These are phyloP conservation scores for Trichoderma endophyticum DNA, from an alignment of 2,329 filamentous ascomycete genomes.

Conservation along the genomic window DNA sequence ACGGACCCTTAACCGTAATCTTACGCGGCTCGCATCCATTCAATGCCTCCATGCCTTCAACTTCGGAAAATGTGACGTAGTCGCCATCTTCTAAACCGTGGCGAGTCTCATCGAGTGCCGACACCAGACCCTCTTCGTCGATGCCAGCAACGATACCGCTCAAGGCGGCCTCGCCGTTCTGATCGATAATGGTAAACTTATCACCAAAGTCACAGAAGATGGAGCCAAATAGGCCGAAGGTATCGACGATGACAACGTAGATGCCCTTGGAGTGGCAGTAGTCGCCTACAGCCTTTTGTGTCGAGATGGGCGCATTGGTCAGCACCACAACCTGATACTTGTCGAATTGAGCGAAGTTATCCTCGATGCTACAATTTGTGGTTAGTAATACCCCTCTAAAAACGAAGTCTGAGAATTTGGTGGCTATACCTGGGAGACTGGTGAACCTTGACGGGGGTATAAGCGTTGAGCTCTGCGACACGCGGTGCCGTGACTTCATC, in stretches of 20 bases:
- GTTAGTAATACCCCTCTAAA: background rate
- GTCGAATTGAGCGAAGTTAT: conserved; percentile 77
- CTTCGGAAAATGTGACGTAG: conserved; percentile 89
- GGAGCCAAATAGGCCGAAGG: conserved; percentile 88
- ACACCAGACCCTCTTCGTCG: conserved; percentile 85
- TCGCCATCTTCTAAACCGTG: conserved; percentile 96
- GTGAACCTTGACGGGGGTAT: conserved; percentile 85
- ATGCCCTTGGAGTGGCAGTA: conserved; percentile 95
- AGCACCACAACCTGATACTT: conserved; percentile 91
- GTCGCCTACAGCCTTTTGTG: conserved; percentile 81
- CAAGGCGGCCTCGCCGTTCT: conserved; percentile 83
- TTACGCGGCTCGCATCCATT: conserved; percentile 84
- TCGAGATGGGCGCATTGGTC: conserved; percentile 75
- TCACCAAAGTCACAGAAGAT: conserved; percentile 98
- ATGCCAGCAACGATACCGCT: conserved; percentile 89
- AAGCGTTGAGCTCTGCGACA: conserved; percentile 92
- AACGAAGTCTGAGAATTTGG: conserved; percentile 15
- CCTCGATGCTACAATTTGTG: conserved; percentile 55
- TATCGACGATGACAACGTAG: conserved; percentile 82
- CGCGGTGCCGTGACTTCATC: conserved; percentile 83
- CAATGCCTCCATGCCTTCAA: conserved; percentile 86
- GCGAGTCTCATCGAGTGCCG: conserved; percentile 87
- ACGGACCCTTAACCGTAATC: conserved; percentile 90
- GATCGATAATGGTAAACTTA: conserved; percentile 85
- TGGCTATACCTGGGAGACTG: conserved; percentile 49